A percentile compares a stretch with the other conserved stretches of the same genome.
phyloP scores from a whole-genome alignment of 202 grass and related monocot genomes.

The Schoenoplectus tabernaemontani region DNA sequence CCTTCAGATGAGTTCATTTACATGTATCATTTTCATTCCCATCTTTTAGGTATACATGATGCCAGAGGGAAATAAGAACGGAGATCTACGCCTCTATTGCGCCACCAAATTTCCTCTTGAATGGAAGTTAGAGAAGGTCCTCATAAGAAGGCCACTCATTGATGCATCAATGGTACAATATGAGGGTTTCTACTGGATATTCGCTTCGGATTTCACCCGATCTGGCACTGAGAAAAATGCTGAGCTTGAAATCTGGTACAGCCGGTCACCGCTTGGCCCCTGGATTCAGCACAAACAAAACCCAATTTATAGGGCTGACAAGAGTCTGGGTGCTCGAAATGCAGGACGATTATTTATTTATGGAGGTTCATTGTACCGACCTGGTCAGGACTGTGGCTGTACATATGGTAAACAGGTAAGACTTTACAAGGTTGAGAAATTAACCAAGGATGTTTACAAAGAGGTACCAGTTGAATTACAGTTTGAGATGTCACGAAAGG shows the following conservation, averaged over 20 bases:
- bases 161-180: slow-evolving; percentile 72
- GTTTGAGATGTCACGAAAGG: slow-evolving; percentile 69
- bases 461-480: slow-evolving; percentile 64
- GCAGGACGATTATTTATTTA: slow-evolving; percentile 88
- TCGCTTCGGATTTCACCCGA: slow-evolving; percentile 83
- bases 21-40: neutral
- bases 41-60: slow-evolving; percentile 88
- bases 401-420: slow-evolving; percentile 76
- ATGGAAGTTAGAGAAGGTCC: slow-evolving; percentile 90
- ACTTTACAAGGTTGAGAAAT: slow-evolving; percentile 79
- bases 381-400: slow-evolving; percentile 78
- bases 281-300: slow-evolving; percentile 86
- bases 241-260: slow-evolving; percentile 98
- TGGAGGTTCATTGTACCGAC: slow-evolving; percentile 70
- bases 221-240: slow-evolving; percentile 87
- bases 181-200: slow-evolving; percentile 69
- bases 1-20: neutral
- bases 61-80: slow-evolving; percentile 91
- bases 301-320: slow-evolving; percentile 83
- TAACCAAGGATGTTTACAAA: slow-evolving; percentile 83
- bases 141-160: slow-evolving; percentile 72
- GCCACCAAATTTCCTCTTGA: slow-evolving; percentile 84
- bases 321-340: slow-evolving; percentile 94
- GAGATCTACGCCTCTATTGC: slow-evolving; percentile 82
- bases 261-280: slow-evolving; percentile 73